These are phyloP conservation scores for Talaromyces pinophilus DNA, from an alignment of 2,329 filamentous ascomycete genomes.

Conservation along the genomic window DNA sequence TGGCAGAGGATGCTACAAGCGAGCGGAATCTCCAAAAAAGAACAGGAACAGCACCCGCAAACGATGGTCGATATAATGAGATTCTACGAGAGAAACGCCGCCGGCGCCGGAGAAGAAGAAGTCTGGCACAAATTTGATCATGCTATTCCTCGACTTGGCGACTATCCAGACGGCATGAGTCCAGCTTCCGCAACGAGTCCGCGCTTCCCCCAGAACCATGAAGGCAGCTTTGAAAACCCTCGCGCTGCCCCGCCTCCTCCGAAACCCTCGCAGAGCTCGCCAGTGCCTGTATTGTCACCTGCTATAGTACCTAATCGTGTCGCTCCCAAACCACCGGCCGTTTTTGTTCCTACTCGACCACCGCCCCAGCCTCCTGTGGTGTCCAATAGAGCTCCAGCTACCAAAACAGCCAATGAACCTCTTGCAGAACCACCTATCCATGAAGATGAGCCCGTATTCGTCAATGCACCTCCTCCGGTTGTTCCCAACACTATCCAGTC, in stretches of 20 bases:
- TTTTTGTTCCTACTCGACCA: constrained; percentile 43
- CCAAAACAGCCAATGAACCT: constrained; percentile 55
- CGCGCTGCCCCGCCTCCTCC: constrained; percentile 89
- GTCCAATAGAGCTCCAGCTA: constrained; percentile 38
- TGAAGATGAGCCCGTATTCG: constrained; percentile 55
- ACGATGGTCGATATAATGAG: constrained; percentile 93
- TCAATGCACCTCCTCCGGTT: neutral
- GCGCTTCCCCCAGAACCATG: constrained; percentile 82
- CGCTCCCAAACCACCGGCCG: constrained; percentile 78
- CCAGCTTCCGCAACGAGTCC: constrained; percentile 66
- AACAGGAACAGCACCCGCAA: constrained; percentile 92
- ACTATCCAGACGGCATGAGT: constrained; percentile 46
- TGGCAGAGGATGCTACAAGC: constrained; percentile 96
- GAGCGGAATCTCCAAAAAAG: constrained; percentile 93
- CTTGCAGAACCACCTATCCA: constrained; percentile 54
- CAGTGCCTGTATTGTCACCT: constrained; percentile 45
- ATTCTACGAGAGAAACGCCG: constrained; percentile 94
- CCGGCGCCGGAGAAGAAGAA: constrained; percentile 76
- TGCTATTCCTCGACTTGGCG: constrained; percentile 62
- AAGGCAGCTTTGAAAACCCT: constrained; percentile 96
- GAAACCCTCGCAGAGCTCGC: constrained; percentile 35
- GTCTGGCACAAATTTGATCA: constrained; percentile 97
- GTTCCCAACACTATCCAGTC: constrained; percentile 38
- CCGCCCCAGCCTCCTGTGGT: constrained; percentile 46
- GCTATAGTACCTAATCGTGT: constrained; percentile 71